These are phyloP conservation scores for Blumeria graminis DNA, from an alignment of 2,329 filamentous ascomycete genomes.

Conservation along the genomic window DNA sequence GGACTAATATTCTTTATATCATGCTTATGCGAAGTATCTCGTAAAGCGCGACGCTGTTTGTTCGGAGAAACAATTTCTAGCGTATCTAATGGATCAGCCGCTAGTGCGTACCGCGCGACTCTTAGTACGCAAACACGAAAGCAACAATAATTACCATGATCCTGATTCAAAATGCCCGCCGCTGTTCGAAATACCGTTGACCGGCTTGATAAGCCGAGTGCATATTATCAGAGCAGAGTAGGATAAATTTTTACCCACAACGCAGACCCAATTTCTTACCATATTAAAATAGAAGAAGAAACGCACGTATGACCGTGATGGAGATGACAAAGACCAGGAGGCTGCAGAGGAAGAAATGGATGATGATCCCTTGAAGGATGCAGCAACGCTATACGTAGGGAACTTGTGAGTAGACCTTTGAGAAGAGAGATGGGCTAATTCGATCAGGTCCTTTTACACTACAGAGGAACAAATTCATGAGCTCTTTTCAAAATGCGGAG, in stretches of 20 bases:
- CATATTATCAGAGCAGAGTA: conserved; percentile 74
- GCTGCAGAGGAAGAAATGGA: conserved; percentile 26
- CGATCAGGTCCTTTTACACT: conserved; percentile 68
- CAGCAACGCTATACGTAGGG: conserved; percentile 90
- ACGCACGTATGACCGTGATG: conserved; percentile 27
- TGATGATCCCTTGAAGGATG: conserved; percentile 61
- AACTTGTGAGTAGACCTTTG: conserved; percentile 42
- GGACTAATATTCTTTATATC: too few relatives aligned
- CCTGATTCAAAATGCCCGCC: conserved; percentile 13
- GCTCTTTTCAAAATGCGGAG: conserved; percentile 83
- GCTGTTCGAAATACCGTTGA: conserved; percentile 50
- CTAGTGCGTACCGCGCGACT: too few relatives aligned
- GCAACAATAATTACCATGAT: background rate
- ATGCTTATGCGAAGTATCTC: too few relatives aligned
- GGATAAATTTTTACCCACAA: conserved; percentile 10
- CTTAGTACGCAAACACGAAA: background rate
- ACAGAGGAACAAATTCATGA: conserved; percentile 98
- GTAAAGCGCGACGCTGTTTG: too few relatives aligned
- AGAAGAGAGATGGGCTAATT: background rate
- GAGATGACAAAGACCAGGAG: conserved; percentile 26
- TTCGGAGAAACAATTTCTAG: too few relatives aligned
- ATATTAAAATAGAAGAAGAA: conserved; percentile 25
- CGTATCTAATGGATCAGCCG: too few relatives aligned
- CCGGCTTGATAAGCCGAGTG: conserved; percentile 77
- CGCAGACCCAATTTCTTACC: background rate